Base-by-base conservation (phyloP, 2,329 filamentous ascomycete species). In the Ophiostoma ulmi region DNA sequence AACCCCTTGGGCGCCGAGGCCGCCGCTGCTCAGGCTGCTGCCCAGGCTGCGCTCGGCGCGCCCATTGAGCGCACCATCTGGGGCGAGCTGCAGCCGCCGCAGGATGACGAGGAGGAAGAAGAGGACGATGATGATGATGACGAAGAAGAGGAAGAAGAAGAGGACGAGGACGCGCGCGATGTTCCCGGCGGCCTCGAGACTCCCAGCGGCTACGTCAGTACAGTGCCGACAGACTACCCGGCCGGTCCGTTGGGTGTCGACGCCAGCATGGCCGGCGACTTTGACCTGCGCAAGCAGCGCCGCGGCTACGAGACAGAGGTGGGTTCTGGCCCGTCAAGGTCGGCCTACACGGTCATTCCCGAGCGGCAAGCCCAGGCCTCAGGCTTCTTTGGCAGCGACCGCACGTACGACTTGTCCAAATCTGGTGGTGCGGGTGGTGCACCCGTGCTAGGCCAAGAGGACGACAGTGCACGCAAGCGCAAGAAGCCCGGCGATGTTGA, bases 401-500 rank as follows among this genome's bases (percentile, higher is more conserved):
- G 93, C 77, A 91, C 91, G 20, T 99, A 99, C 80, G 94, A 99
- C 80, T 86, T 99, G 31, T 77, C 78, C 73, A 90, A 88, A 82
- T 74, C 83, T 22, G 61, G 26, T 10, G 58, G 70, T 78, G 74
- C 83, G 26, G 61, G 26, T 10, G 58, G 70, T 78, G 78, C 71
- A 72, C 91, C 91, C 0, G 86, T 96, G 2, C 86, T 99, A 4
- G 95, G 94, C 13, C 86, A 88, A 73, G 92, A 96, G 35, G 91
- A 93, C 72, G 88, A 93, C 70, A 85, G 79, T 35, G 85, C 80
- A 35, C 84, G 92, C 76, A 95, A 96, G 82, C 87, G 93, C 76
- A 99, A 98, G 88, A 97, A 97, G 86, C 94, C 91, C 4, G 95
- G 94, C 58, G 95, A 99, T 78, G 87, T 99, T 35, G 95, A 99